These are phyloP conservation scores for Craspedostauros australis DNA, from an alignment of 108 stramenopile species.

Conservation along the genomic window DNA sequence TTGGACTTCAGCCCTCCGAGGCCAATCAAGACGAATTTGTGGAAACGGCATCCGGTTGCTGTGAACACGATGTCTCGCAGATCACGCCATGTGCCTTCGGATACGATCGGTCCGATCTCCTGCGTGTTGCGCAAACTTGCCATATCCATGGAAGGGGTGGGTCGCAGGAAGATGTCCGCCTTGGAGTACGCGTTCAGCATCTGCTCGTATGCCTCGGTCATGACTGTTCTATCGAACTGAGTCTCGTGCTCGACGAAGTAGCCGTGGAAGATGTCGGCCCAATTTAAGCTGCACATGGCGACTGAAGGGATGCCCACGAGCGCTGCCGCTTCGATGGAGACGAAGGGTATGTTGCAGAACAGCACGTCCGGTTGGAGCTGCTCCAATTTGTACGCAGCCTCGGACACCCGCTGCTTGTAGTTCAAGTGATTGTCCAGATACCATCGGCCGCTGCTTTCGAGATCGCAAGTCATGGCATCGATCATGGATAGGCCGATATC, in stretches of 20 bases:
- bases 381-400: conserved; percentile 7
- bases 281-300: conserved; percentile 13
- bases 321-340: conserved; percentile 7
- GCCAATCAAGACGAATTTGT: conserved; percentile 12
- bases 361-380: conserved; percentile 8
- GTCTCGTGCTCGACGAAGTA: conserved; percentile 3
- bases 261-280: conserved; percentile 11
- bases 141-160: conserved; percentile 16
- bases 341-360: conserved; percentile 8
- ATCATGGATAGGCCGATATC: conserved; percentile 12
- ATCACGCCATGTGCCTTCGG: not conserved
- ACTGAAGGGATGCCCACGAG: conserved; percentile 8
- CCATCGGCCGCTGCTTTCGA: conserved; percentile 5
- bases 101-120: not conserved
- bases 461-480: conserved; percentile 7
- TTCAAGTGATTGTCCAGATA: conserved; percentile 10
- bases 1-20: conserved; percentile 4
- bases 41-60: not conserved
- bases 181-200: conserved; percentile 6
- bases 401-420: not conserved
- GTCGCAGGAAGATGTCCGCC: conserved; percentile 5
- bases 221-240: no score
- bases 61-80: not conserved
- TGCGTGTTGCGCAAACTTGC: not conserved
- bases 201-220: not conserved